phyloP scores from a whole-genome alignment of 176 grass and related monocot species.

The Eragrostis nindensis region DNA sequence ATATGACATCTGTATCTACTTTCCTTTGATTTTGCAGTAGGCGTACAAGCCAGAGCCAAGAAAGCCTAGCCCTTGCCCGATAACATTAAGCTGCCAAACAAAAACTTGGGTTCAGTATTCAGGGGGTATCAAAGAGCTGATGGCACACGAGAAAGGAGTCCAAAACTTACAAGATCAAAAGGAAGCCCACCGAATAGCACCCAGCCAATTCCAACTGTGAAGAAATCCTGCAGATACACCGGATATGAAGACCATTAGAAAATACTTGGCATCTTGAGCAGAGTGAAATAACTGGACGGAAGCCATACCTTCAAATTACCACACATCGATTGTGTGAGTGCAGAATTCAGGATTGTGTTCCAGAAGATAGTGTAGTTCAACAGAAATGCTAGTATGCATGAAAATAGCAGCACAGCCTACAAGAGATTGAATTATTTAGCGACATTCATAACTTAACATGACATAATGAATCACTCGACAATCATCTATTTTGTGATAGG shows the following conservation, averaged over 20 bases:
- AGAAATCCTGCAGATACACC: slow-evolving; percentile 68
- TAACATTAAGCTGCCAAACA: slow-evolving; percentile 80
- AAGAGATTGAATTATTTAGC: neutral
- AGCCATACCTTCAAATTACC: slow-evolving; percentile 94
- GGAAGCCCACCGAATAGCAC: slow-evolving; percentile 89
- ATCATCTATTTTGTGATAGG: neutral
- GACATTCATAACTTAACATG: slow-evolving; percentile 8
- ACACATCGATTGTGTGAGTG: slow-evolving; percentile 96
- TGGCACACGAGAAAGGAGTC: neutral
- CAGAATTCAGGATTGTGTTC: slow-evolving; percentile 97
- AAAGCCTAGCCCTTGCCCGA: slow-evolving; percentile 91
- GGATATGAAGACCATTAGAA: slow-evolving; percentile 35
- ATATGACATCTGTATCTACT: slow-evolving; percentile 47
- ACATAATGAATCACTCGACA: neutral
- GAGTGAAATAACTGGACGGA: slow-evolving; percentile 3
- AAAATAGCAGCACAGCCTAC: slow-evolving; percentile 90
- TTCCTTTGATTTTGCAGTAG: slow-evolving; percentile 94
- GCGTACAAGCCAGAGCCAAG: slow-evolving; percentile 90
- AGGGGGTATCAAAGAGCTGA: neutral
- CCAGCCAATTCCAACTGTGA: slow-evolving; percentile 97
- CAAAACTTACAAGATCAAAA: slow-evolving; percentile 82
- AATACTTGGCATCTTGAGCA: neutral
- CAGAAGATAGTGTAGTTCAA: slow-evolving; percentile 97
- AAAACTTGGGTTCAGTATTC: slow-evolving; percentile 22
- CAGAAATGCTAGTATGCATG: slow-evolving; percentile 91